phyloP scores from a whole-genome alignment of 2,329 filamentous ascomycete genomes.

The Trichothecium roseum region DNA sequence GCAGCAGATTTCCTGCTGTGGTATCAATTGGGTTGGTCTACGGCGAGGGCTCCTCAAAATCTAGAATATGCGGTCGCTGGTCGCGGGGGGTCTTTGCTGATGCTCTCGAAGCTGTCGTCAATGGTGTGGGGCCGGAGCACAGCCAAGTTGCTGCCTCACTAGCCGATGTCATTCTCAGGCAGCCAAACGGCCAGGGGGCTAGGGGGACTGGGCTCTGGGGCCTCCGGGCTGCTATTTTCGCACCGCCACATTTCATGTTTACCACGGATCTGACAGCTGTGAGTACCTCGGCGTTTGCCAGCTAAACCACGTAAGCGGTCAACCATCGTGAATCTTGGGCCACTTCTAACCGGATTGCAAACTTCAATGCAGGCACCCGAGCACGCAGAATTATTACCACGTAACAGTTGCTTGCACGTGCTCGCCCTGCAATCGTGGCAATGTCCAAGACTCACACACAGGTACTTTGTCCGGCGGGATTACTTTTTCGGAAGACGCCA shows the following conservation, averaged over 20 bases:
- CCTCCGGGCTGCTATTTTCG: constrained; percentile 10
- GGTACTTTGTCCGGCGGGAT: neutral
- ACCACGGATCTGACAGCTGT: no score
- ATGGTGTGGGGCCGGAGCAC: constrained; percentile 16
- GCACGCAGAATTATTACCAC: no score
- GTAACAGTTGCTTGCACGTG: no score
- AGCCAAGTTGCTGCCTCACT: constrained; percentile 13
- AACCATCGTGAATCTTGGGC: no score
- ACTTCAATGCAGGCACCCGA: no score
- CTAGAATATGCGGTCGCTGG: constrained; percentile 13
- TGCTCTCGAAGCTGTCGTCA: constrained; percentile 20
- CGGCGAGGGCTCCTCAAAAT: no score
- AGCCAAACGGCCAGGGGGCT: no score
- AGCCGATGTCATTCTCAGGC: constrained; percentile 1
- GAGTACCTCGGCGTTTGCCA: no score
- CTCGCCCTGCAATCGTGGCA: no score
- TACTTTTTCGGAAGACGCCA: constrained; percentile 1
- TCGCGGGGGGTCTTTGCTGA: constrained; percentile 16
- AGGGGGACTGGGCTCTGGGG: no score
- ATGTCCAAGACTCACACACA: neutral
- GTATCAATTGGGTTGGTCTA: neutral
- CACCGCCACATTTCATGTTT: constrained; percentile 8
- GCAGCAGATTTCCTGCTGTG: constrained; percentile 9
- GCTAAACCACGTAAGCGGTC: no score
- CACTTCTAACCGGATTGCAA: no score